Evolutionary conservation across 2,329 filamentous ascomycete species (phyloP).

Genomic region (Elsinoe batatas): DNA sequence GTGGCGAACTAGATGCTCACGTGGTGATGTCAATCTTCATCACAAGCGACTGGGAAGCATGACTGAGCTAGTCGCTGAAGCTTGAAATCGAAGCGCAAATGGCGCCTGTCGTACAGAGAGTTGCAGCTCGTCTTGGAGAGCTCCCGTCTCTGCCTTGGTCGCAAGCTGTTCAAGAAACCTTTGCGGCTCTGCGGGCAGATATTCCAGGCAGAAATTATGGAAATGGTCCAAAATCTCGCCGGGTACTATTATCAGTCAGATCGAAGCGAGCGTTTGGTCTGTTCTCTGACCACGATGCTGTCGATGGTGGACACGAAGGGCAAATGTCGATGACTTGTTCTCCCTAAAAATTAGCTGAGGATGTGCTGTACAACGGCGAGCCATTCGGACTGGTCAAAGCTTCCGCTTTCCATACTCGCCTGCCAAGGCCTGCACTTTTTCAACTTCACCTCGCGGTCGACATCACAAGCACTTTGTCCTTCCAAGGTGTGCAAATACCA

Average conservation of each 20-base stretch:
- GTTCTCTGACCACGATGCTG: background rate
- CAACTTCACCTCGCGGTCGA: background rate
- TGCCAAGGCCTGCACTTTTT: constrained; percentile 12
- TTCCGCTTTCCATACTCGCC: background rate
- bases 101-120: background rate
- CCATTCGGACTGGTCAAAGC: background rate
- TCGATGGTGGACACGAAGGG: no score
- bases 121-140: background rate
- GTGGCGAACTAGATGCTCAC: background rate
- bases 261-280: background rate
- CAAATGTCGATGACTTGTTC: background rate
- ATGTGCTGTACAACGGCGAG: background rate
- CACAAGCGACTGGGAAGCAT: background rate
- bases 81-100: background rate
- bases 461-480: background rate
- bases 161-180: background rate
- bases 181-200: background rate
- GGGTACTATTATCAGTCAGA: background rate
- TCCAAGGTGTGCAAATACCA: constrained; percentile 27
- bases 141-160: background rate
- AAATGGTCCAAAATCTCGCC: background rate
- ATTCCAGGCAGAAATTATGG: background rate
- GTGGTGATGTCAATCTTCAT: background rate
- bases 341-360: background rate
- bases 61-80: background rate